Base-by-base conservation (phyloP, 163 green algal genomes). In the Chlorella variabilis region DNA sequence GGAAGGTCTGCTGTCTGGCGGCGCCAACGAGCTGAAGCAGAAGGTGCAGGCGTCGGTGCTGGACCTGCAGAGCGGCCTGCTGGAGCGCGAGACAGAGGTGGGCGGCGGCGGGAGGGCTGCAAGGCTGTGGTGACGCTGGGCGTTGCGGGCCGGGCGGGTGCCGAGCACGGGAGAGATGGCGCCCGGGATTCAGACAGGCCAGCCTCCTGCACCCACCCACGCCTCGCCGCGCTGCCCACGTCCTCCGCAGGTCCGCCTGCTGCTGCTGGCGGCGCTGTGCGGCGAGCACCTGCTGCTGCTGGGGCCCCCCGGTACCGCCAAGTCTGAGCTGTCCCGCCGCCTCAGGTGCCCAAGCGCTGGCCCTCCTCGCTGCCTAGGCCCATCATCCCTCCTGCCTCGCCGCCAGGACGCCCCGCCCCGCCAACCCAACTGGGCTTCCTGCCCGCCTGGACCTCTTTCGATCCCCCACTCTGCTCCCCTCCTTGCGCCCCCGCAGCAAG, bases 261-360 rank as follows among this genome's bases (percentile, higher is more conserved):
- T 99, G 86, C 89, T 99, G 69, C 91, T 99, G 54, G 95, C 96
- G 18, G 93, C 94, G 45, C 90, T 98, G 58, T 92, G 88, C 33
- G 93, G 95, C 27, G 96, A 99, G 92, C 96, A 99, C 86, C 81
- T 98, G 75, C 91, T 99, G 79, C 88, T 98, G 67, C 89, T 99
- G 51, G 96, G 96, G 27, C 96, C 96, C 0, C 96, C 96, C 3
- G 95, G 94, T 65, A 94, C 91, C 23, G 92, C 92, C 78, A 96
- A 96, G 85, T 94, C 89, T 15, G 92, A 95, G 87, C 89, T 96
- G 21, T 87, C 78, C 20, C 88, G 92, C 4, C 77, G 90, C 23
- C 85, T 94, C 33, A 68, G 73, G 6, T 59, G 67, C n/a, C n/a
- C n/a, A n/a, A n/a, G n/a, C n/a, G n/a, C n/a, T n/a, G n/a, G n/a